phyloP scores from a whole-genome alignment of 805 yeast genomes.

The Cyberlindnera suaveolens region DNA sequence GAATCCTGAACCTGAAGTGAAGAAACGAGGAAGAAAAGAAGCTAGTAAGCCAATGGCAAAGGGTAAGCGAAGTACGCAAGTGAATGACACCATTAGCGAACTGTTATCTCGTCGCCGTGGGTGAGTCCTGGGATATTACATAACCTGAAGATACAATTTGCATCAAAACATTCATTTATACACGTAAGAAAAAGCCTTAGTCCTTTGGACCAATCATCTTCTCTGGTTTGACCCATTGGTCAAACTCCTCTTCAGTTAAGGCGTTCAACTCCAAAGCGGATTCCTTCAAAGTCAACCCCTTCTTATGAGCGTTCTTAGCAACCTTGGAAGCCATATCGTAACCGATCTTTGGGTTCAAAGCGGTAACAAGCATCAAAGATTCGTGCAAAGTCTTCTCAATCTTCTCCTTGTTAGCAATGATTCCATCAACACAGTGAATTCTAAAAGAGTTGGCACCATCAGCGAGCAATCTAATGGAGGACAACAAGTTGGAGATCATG shows the following conservation, averaged over 20 bases:
- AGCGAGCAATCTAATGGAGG: slow-evolving; percentile 81
- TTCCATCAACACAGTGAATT: slow-evolving; percentile 91
- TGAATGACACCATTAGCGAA: background rate
- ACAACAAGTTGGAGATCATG: slow-evolving; percentile 82
- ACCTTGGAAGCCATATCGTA: slow-evolving; percentile 96
- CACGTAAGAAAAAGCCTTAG: slow-evolving; percentile 1
- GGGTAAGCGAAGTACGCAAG: background rate
- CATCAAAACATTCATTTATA: background rate
- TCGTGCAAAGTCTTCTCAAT: slow-evolving; percentile 85
- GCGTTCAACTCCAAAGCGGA: slow-evolving; percentile 90
- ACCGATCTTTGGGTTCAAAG: slow-evolving; percentile 97
- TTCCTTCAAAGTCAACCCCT: slow-evolving; percentile 92
- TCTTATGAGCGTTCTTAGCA: slow-evolving; percentile 97
- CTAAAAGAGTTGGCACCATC: slow-evolving; percentile 91
- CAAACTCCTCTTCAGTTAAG: slow-evolving; percentile 79
- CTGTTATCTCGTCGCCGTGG: background rate
- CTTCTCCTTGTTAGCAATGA: slow-evolving; percentile 80
- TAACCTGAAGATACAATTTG: background rate
- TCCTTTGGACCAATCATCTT: slow-evolving; percentile 91
- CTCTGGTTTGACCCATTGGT: slow-evolving; percentile 97
- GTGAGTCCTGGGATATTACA: background rate
- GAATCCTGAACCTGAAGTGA: background rate
- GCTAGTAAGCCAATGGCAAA: background rate
- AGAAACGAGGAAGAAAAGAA: background rate
- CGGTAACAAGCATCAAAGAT: slow-evolving; percentile 96